phyloP scores from a whole-genome alignment of 2,329 filamentous ascomycete species.

The Colletotrichum abscissum region DNA sequence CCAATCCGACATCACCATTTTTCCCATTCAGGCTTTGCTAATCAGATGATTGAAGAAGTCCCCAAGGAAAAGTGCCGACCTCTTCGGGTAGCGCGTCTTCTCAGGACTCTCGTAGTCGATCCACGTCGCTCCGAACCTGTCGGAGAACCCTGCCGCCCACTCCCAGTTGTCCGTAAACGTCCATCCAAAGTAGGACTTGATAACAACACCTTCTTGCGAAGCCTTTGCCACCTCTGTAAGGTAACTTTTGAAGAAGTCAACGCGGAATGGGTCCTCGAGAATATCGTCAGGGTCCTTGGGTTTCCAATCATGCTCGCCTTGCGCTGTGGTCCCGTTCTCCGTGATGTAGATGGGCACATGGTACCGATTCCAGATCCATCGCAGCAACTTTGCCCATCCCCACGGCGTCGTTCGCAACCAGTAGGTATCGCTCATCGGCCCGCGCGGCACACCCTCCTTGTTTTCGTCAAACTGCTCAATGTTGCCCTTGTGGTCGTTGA shows the following conservation, averaged over 20 bases:
- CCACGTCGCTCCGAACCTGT: constrained; percentile 54
- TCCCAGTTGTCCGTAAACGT: constrained; percentile 57
- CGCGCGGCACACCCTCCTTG: constrained; percentile 45
- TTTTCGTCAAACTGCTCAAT: constrained; percentile 50
- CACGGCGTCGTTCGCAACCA: constrained; percentile 53
- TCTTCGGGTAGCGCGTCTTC: constrained; percentile 49
- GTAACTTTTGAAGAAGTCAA: constrained; percentile 52
- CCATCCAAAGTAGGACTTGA: constrained; percentile 55
- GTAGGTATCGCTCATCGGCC: constrained; percentile 50
- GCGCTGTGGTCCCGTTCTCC: constrained; percentile 54
- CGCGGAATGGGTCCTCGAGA: constrained; percentile 50
- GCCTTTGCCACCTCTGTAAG: constrained; percentile 51
- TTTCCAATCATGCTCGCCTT: constrained; percentile 49
- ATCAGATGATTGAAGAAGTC: constrained; percentile 45
- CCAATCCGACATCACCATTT: no score
- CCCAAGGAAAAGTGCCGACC: constrained; percentile 44
- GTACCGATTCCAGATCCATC: constrained; percentile 55
- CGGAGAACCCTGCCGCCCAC: constrained; percentile 54
- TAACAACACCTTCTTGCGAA: constrained; percentile 49
- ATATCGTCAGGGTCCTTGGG: constrained; percentile 45
- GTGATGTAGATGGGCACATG: constrained; percentile 54
- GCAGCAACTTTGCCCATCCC: constrained; percentile 50
- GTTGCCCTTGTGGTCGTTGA: constrained; percentile 54
- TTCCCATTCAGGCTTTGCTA: background rate
- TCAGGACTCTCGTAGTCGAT: constrained; percentile 50